These are phyloP conservation scores for Suillus hirtellus DNA, from an alignment of 768 basidiomycete species.

Conservation along the genomic window DNA sequence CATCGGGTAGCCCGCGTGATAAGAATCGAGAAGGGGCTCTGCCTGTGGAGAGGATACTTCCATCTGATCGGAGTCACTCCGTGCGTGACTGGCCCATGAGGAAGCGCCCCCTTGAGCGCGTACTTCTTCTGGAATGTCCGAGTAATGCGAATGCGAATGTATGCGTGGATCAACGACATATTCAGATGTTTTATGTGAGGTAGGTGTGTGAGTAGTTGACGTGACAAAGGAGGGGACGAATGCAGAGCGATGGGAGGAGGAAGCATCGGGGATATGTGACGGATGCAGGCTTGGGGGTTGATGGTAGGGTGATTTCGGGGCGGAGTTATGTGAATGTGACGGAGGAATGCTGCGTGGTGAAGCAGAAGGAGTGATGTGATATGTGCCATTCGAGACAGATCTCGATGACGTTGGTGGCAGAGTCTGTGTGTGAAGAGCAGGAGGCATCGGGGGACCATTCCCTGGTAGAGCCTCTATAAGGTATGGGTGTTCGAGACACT, in stretches of 20 bases:
- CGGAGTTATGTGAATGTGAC: constrained; percentile 50
- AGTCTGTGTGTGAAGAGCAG: constrained; percentile 46
- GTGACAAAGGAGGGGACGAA: constrained; percentile 46
- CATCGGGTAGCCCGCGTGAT: constrained; percentile 45
- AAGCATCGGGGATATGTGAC: constrained; percentile 45
- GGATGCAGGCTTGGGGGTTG: constrained; percentile 39
- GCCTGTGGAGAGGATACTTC: constrained; percentile 51
- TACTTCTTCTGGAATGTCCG: constrained; percentile 31
- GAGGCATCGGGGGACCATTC: constrained; percentile 64
- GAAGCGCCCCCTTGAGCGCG: constrained; percentile 22
- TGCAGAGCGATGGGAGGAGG: constrained; percentile 53
- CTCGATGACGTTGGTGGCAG: constrained; percentile 38
- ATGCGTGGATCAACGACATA: constrained; percentile 34
- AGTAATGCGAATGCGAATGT: constrained; percentile 36
- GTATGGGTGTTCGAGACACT: constrained; percentile 90
- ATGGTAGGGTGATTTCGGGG: constrained; percentile 40
- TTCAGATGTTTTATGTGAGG: constrained; percentile 37
- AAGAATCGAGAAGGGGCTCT: constrained; percentile 44
- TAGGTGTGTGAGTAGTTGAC: constrained; percentile 30
- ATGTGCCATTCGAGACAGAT: constrained; percentile 36
- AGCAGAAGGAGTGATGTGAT: constrained; percentile 40
- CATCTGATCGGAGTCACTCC: constrained; percentile 48
- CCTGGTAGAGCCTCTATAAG: constrained; percentile 75
- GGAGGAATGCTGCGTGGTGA: constrained; percentile 47
- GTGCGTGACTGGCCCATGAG: constrained; percentile 31